A percentile compares a stretch with the other conserved stretches of the same genome.
Conservation (phyloP, 73 alveolate genomes). For the Uronychia setigera region DNA sequence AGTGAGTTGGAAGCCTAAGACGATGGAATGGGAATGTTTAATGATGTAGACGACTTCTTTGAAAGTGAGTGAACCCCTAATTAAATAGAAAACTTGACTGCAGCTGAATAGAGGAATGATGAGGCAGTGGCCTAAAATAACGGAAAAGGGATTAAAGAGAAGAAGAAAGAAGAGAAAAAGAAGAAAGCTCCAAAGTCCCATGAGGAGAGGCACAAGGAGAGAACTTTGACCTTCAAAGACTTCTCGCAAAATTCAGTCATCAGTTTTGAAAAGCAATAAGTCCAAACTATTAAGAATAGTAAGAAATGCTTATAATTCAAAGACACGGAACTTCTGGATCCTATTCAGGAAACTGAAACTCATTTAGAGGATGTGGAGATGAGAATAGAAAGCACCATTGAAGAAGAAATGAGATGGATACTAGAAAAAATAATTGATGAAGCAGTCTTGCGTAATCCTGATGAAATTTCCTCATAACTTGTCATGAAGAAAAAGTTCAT, state of each 20-base stretch:
- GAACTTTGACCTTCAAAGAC: constrained; percentile 6
- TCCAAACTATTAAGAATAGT: not conserved
- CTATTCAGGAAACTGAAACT: not conserved
- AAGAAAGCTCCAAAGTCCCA: not conserved
- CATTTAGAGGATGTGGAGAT: not conserved
- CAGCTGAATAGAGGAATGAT: not conserved
- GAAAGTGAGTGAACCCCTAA: not conserved
- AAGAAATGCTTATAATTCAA: not conserved
- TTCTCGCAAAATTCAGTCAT: not conserved
- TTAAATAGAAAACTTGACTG: not conserved
- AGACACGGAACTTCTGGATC: not conserved
- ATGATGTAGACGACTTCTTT: not conserved
- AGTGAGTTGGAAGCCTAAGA: not conserved
- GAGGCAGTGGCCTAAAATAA: not conserved
- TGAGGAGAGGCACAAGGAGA: not conserved
- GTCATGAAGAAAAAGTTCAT: not conserved
- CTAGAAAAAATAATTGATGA: not conserved
- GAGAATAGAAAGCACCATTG: not conserved
- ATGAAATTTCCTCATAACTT: no score
- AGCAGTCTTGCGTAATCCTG: not conserved
- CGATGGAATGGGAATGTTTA: not conserved
- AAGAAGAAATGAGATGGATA: not conserved
- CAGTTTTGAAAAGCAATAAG: not conserved
- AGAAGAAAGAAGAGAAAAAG: not conserved
- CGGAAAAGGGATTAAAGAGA: not conserved